Percentiles rank a stretch among this genome's conserved stretches.
Conservation (phyloP, 257 asterid species). For the Plantago elongata region DNA sequence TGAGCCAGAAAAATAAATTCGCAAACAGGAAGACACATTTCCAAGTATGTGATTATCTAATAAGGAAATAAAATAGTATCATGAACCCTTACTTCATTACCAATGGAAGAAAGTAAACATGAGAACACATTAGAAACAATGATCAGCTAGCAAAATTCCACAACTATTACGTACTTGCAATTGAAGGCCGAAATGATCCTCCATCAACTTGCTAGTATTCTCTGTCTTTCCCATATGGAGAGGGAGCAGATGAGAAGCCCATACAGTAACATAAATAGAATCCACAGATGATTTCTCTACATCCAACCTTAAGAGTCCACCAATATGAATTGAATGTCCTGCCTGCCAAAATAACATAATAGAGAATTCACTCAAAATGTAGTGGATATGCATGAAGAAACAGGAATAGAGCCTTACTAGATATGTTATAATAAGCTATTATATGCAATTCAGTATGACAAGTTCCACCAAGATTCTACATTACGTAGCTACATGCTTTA, state of each 20-base stretch:
- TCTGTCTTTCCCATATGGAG: constrained; percentile 89
- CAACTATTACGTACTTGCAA: constrained; percentile 45
- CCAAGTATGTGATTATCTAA: background rate
- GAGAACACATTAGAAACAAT: background rate
- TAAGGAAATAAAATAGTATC: background rate
- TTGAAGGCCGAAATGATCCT: constrained; percentile 75
- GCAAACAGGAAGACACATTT: background rate
- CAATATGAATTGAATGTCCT: constrained; percentile 76
- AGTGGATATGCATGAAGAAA: constrained; percentile 1
- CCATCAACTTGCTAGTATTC: constrained; percentile 50
- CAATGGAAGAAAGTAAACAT: background rate
- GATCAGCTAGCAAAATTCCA: background rate
- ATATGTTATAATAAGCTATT: background rate
- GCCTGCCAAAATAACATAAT: constrained; percentile 40
- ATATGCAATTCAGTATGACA: background rate
- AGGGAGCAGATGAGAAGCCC: constrained; percentile 83
- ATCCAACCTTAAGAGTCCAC: constrained; percentile 76
- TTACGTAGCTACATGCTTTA: no score
- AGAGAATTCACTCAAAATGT: background rate
- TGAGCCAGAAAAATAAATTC: background rate
- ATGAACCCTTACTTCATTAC: background rate
- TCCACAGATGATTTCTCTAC: constrained; percentile 64
- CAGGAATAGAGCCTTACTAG: background rate
- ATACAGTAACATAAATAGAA: constrained; percentile 68
- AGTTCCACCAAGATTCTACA: constrained; percentile 1